Evolutionary conservation across 2,329 filamentous ascomycete species (phyloP).

Genomic region (Hymenoscyphus linearis): DNA sequence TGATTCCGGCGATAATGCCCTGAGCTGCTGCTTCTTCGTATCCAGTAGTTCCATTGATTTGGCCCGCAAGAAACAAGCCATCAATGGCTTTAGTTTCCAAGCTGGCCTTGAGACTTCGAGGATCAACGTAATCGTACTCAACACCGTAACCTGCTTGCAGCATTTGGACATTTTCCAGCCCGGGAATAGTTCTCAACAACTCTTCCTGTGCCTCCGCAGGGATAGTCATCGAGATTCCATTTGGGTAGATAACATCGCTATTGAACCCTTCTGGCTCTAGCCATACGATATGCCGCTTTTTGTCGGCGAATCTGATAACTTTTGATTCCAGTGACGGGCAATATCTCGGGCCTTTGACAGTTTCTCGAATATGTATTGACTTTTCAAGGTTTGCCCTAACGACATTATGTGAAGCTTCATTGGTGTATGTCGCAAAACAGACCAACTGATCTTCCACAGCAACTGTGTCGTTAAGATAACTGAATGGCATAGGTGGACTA

Average conservation of each 20-base stretch:
- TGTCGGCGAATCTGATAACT: conserved; percentile 79
- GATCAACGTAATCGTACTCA: conserved; percentile 98
- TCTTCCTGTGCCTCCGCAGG: conserved; percentile 81
- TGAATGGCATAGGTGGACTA: conserved; percentile 82
- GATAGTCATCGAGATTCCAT: conserved; percentile 95
- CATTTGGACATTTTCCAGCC: conserved; percentile 86
- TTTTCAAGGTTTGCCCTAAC: conserved; percentile 89
- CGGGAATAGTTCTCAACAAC: conserved; percentile 79
- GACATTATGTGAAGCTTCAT: conserved; percentile 73
- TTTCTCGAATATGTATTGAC: conserved; percentile 92
- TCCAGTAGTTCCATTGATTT: conserved; percentile 97
- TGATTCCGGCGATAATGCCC: conserved; percentile 86
- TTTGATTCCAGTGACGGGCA: conserved; percentile 96
- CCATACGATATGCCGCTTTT: conserved; percentile 84
- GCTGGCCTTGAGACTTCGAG: conserved; percentile 77
- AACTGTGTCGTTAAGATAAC: conserved; percentile 77
- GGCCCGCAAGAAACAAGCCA: conserved; percentile 86
- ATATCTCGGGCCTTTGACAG: conserved; percentile 88
- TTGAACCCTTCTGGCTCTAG: conserved; percentile 94
- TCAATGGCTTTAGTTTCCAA: conserved; percentile 89
- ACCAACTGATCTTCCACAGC: conserved; percentile 74
- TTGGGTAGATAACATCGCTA: conserved; percentile 87
- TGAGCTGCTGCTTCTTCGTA: conserved; percentile 97
- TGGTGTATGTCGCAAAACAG: conserved; percentile 88
- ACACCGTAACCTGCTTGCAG: conserved; percentile 94